Conservation (phyloP, 495 filamentous ascomycete genomes). For the Penicillium fimorum region DNA sequence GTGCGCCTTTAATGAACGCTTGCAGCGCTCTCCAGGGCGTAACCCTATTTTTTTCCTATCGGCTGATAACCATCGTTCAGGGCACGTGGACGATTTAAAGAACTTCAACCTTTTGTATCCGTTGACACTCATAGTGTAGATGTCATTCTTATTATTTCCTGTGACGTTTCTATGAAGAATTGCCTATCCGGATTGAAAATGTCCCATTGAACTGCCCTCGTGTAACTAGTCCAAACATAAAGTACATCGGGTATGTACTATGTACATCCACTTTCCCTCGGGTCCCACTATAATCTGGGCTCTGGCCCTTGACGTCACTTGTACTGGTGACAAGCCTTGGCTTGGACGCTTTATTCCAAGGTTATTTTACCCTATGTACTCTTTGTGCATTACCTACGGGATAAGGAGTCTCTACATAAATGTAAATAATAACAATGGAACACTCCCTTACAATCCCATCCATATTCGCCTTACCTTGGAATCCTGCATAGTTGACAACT, state of each 20-base stretch:
- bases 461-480: not conserved
- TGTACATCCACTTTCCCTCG: constrained; percentile 11
- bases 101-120: not conserved
- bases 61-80: constrained; percentile 8
- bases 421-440: too few species aligned
- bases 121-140: not conserved
- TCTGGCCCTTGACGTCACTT: constrained; percentile 9
- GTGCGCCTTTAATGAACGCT: constrained; percentile 14
- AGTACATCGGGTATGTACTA: constrained; percentile 1
- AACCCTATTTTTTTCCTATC: constrained; percentile 9
- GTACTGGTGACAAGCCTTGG: constrained; percentile 8
- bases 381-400: too few species aligned
- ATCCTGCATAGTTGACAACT: constrained; percentile 8
- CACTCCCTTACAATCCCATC: too few species aligned
- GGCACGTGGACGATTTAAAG: constrained; percentile 7
- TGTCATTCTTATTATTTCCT: not conserved
- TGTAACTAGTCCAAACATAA: too few species aligned
- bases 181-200: not conserved
- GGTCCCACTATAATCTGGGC: constrained; percentile 13
- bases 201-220: too few species aligned
- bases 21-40: constrained; percentile 13
- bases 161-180: not conserved
- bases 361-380: too few species aligned
- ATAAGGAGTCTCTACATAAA: too few species aligned
- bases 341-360: not conserved